These are phyloP conservation scores for Lithocarpus polystachyus DNA, from an alignment of 306 rosid genomes.

Conservation along the genomic window DNA sequence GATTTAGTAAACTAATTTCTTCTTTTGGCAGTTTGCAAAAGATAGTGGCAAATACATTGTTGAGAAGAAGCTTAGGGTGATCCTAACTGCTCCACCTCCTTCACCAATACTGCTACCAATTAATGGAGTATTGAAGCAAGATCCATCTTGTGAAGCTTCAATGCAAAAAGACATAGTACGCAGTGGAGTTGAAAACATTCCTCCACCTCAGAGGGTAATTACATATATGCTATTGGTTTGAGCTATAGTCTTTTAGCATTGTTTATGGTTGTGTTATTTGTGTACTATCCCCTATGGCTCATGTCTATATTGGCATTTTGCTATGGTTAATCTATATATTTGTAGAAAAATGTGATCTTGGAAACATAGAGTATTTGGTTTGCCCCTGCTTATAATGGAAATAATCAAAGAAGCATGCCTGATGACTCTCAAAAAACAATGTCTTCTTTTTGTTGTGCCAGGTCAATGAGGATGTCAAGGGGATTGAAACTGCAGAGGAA, in stretches of 20 bases:
- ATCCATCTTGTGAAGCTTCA: constrained; percentile 37
- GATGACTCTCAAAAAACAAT: neutral
- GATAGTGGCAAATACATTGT: constrained; percentile 62
- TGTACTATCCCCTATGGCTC: neutral
- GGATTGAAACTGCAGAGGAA: constrained; percentile 37
- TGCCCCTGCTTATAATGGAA: neutral
- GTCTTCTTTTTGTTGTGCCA: constrained; percentile 24
- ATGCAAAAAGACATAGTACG: constrained; percentile 52
- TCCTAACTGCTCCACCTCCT: constrained; percentile 56
- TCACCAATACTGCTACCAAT: constrained; percentile 65
- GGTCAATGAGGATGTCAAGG: constrained; percentile 52
- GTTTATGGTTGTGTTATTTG: neutral
- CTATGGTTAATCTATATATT: neutral
- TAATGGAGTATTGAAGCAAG: constrained; percentile 71
- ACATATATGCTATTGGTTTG: constrained; percentile 1
- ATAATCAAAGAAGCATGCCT: neutral
- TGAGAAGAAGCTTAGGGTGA: constrained; percentile 80
- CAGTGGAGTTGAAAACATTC: constrained; percentile 75
- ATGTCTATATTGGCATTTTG: neutral
- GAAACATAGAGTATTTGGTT: constrained; percentile 16
- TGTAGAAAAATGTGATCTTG: neutral
- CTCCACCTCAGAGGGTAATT: constrained; percentile 57
- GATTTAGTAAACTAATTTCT: constrained; percentile 14
- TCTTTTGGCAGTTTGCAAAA: constrained; percentile 60
- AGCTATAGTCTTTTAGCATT: neutral